phyloP scores from a whole-genome alignment of 805 yeast species.

The Lipomyces kockii region DNA sequence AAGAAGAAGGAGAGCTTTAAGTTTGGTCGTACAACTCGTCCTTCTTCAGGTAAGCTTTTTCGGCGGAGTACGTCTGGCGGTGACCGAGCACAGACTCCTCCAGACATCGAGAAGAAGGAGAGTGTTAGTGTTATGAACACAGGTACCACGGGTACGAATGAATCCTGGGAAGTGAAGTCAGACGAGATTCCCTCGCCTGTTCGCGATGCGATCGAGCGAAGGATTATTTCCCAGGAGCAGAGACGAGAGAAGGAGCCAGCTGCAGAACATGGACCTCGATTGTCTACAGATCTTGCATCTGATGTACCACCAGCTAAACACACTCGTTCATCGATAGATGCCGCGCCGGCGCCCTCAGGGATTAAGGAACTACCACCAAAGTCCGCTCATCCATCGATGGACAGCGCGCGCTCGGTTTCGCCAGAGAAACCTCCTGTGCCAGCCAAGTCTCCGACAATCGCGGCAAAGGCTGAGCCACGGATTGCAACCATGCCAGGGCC shows the following conservation, averaged over 20 bases:
- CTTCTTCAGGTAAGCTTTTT: slow-evolving; percentile 15
- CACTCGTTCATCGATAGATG: neutral
- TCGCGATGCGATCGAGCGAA: slow-evolving; percentile 7
- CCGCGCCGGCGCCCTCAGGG: neutral
- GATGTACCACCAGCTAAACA: neutral
- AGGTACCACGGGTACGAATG: slow-evolving; percentile 8
- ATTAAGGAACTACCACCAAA: neutral
- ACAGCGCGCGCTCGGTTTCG: neutral
- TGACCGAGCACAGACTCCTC: neutral
- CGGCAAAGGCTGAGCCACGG: neutral
- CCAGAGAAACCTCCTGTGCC: neutral
- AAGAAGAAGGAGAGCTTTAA: slow-evolving; percentile 17
- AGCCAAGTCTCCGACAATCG: neutral
- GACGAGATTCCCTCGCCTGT: slow-evolving; percentile 10
- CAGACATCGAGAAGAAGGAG: neutral
- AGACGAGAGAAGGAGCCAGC: neutral
- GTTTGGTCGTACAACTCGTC: slow-evolving; percentile 16
- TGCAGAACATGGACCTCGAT: neutral
- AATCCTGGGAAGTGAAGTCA: slow-evolving; percentile 19
- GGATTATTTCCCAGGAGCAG: neutral
- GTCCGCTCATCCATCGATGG: neutral
- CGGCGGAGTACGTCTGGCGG: slow-evolving; percentile 8
- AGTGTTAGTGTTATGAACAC: neutral
- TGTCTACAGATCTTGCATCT: neutral
- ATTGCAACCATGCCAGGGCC: neutral